Evolutionary conservation across 768 basidiomycete genomes (phyloP).

Genomic region (Trametes sanguinea): DNA sequence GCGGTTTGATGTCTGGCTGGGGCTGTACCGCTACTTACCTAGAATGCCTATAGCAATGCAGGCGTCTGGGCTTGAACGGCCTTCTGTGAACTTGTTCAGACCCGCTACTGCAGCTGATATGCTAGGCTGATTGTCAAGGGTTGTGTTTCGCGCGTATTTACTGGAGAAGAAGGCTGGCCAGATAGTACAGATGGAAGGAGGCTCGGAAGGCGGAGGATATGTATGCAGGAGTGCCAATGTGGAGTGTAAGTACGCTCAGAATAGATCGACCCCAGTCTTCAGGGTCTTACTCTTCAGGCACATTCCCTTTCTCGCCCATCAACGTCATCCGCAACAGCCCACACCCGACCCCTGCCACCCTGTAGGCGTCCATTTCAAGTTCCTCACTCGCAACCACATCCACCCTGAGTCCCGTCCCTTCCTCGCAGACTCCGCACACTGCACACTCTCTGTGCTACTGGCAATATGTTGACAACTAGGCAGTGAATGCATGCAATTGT

Average conservation of each 20-base stretch:
- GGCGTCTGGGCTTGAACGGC: not conserved
- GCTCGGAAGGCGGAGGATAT: not conserved
- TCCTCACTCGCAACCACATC: not conserved
- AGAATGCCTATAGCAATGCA: not conserved
- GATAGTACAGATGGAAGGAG: not conserved
- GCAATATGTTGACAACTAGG: too few relatives aligned
- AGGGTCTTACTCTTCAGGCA: constrained; percentile 4
- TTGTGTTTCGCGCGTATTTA: too few relatives aligned
- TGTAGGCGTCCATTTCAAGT: not conserved
- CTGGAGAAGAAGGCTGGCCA: too few relatives aligned
- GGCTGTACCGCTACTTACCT: constrained; percentile 7
- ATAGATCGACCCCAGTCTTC: constrained; percentile 2
- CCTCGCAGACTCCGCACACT: too few relatives aligned
- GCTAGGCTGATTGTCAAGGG: too few relatives aligned
- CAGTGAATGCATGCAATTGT: too few relatives aligned
- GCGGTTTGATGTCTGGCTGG: constrained; percentile 7
- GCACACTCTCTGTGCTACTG: too few relatives aligned
- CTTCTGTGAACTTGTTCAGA: too few relatives aligned
- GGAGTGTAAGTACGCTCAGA: not conserved
- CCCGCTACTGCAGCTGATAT: too few relatives aligned
- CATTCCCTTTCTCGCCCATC: not conserved
- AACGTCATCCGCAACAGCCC: not conserved
- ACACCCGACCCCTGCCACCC: not conserved
- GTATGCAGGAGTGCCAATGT: not conserved
- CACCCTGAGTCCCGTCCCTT: too few relatives aligned